Evolutionary conservation across 768 basidiomycete genomes (phyloP).

Genomic region (Saitozyma podzolica): DNA sequence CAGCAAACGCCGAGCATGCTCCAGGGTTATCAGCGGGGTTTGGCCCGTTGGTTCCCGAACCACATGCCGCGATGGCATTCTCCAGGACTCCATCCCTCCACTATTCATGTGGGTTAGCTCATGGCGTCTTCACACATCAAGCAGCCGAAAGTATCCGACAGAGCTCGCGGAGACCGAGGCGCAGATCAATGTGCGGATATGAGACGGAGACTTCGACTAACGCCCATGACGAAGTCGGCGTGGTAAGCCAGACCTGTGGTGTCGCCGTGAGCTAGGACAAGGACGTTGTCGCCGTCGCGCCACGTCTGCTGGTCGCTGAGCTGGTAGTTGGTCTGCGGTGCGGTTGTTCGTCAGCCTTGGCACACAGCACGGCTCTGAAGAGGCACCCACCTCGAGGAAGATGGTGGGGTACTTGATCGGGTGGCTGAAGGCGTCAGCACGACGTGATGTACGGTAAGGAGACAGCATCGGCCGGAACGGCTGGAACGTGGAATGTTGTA

Average conservation of each 20-base stretch:
- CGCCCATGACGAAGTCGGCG: conserved; percentile 42
- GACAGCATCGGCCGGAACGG: no score
- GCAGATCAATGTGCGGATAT: not conserved
- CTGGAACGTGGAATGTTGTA: no score
- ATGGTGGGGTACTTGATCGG: conserved; percentile 45
- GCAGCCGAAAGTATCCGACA: not conserved
- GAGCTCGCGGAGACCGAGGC: not conserved
- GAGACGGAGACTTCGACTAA: conserved; percentile 9
- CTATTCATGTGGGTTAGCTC: conserved; percentile 8
- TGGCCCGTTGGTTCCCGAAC: conserved; percentile 14
- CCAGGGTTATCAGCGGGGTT: conserved; percentile 24
- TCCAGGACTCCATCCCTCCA: conserved; percentile 30
- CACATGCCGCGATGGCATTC: conserved; percentile 32
- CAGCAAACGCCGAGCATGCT: conserved; percentile 27
- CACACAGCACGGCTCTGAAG: not conserved
- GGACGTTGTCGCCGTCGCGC: conserved; percentile 34
- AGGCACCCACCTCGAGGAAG: conserved; percentile 33
- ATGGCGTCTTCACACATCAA: no score
- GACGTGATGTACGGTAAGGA: not conserved
- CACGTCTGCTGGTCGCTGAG: conserved; percentile 23
- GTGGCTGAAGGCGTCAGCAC: conserved; percentile 18
- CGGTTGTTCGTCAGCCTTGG: not conserved
- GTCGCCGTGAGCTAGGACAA: conserved; percentile 43
- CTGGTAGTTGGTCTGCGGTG: not conserved
- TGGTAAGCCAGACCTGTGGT: conserved; percentile 33